phyloP scores from a whole-genome alignment of 805 yeast species.

The Debaryomyces hansenii region DNA sequence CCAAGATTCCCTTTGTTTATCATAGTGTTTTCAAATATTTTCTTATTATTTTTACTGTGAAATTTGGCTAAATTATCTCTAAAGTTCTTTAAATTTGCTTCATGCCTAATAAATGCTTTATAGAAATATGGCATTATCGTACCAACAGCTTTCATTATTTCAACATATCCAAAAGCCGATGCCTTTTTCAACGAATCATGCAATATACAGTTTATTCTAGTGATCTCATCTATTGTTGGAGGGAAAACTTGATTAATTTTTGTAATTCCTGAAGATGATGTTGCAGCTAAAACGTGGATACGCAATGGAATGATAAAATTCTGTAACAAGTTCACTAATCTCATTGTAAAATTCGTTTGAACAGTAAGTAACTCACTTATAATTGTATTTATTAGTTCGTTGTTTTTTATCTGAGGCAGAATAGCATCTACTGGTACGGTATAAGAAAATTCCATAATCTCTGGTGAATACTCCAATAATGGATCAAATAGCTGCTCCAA shows the following conservation, averaged over 20 bases:
- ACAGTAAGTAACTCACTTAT: slow-evolving; percentile 66
- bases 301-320: slow-evolving; percentile 78
- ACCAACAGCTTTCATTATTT: slow-evolving; percentile 78
- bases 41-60: slow-evolving; percentile 24
- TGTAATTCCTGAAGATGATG: slow-evolving; percentile 56
- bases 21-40: slow-evolving; percentile 25
- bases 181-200: slow-evolving; percentile 74
- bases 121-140: slow-evolving; percentile 85
- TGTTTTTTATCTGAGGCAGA: slow-evolving; percentile 14
- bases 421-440: slow-evolving; percentile 49
- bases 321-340: slow-evolving; percentile 72
- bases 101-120: slow-evolving; percentile 90
- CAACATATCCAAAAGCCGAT: slow-evolving; percentile 66
- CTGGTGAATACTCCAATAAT: slow-evolving; percentile 87
- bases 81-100: slow-evolving; percentile 81
- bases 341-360: slow-evolving; percentile 74
- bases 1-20: slow-evolving; percentile 32
- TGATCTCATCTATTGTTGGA: slow-evolving; percentile 92
- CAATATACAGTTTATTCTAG: slow-evolving; percentile 83
- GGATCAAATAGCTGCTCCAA: slow-evolving; percentile 89
- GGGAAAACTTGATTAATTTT: slow-evolving; percentile 81
- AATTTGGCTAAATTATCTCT: slow-evolving; percentile 49
- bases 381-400: slow-evolving; percentile 47
- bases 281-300: slow-evolving; percentile 59
- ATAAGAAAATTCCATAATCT: slow-evolving; percentile 72